Evolutionary conservation across 306 rosid species (phyloP), one percentile per base, ranked within the genome.

Genomic region (Mimosa pudica): DNA sequence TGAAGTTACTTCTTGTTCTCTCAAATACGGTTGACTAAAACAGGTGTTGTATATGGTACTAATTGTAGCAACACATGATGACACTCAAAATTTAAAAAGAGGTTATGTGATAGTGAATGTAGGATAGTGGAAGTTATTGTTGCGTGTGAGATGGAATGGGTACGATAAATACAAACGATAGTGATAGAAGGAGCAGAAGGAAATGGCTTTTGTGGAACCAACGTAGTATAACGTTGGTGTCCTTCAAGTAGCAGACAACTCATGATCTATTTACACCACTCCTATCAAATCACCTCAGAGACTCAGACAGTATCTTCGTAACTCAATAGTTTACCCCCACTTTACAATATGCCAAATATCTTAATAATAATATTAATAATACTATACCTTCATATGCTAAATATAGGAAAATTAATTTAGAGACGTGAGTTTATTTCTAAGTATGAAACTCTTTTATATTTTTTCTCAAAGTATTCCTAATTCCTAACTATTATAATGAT

Each of bases 241-340:
- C 88, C 82, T 77, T 14, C 71, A 77, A 81, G 73, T 73, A 10
- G 75, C 76, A 77, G 78, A 85, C 91, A 90, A 35, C 74, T 48
- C 18, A 63, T 80, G 85, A 86, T 71, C 79, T 79, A 81, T 65
- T 80, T 82, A 79, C 77, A 77, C 79, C 73, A 79, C 81, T 70
- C 66, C 87, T 81, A 85, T 83, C 71, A 81, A 30, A 76, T 87
- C 87, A 79, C 85, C 85, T 83, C 79, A 73, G 83, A 82, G 82
- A 58, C 85, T 83, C 79, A 73, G 83, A 82, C 83, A 58, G 67
- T 74, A 82, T 86, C 65, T 20, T 85, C 67, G 2, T 61, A 58
- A 24, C 62, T 62, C 74, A 74, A 83, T 57, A 42, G 78, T 76
- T 76, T 73, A 81, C 81, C n/a, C 85, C 88, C 88, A 71, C 79